These are phyloP conservation scores for Candida schatavii DNA, from an alignment of 805 yeast species.

Conservation along the genomic window DNA sequence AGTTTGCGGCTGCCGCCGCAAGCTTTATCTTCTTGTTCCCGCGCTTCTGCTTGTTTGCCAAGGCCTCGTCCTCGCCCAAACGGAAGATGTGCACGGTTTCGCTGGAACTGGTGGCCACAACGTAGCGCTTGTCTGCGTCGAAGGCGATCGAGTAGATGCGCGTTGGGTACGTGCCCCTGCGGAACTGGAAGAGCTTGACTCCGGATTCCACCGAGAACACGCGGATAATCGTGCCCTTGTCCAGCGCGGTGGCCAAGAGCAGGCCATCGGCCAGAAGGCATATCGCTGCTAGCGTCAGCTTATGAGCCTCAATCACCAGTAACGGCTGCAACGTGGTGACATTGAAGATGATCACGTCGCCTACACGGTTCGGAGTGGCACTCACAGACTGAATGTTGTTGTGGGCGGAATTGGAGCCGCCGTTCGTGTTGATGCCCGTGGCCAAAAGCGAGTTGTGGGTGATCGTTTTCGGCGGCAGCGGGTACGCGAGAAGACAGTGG, in stretches of 20 bases:
- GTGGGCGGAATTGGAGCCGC: constrained; percentile 37
- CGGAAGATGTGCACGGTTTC: constrained; percentile 93
- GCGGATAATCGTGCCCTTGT: constrained; percentile 85
- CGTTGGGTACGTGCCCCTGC: constrained; percentile 86
- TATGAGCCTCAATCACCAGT: constrained; percentile 84
- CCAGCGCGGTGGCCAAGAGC: constrained; percentile 83
- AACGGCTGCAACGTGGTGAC: constrained; percentile 70
- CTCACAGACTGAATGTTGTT: constrained; percentile 41
- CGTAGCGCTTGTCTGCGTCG: constrained; percentile 62
- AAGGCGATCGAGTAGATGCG: constrained; percentile 74
- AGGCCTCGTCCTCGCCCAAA: constrained; percentile 51
- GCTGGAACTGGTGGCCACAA: constrained; percentile 84
- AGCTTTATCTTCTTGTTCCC: constrained; percentile 12
- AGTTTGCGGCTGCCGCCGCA: constrained; percentile 1
- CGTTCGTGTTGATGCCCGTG: constrained; percentile 39
- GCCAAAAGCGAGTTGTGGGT: constrained; percentile 42
- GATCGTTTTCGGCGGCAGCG: constrained; percentile 66
- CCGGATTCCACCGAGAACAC: constrained; percentile 73
- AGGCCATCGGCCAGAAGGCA: constrained; percentile 73
- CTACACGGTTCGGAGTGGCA: constrained; percentile 47
- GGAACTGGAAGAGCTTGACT: constrained; percentile 61
- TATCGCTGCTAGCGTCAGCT: constrained; percentile 66
- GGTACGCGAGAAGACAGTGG: constrained; percentile 62
- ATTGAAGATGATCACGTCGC: constrained; percentile 79
- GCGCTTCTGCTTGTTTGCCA: constrained; percentile 35